Conservation (phyloP, 2,329 filamentous ascomycete genomes). For the Nemania abortiva region DNA sequence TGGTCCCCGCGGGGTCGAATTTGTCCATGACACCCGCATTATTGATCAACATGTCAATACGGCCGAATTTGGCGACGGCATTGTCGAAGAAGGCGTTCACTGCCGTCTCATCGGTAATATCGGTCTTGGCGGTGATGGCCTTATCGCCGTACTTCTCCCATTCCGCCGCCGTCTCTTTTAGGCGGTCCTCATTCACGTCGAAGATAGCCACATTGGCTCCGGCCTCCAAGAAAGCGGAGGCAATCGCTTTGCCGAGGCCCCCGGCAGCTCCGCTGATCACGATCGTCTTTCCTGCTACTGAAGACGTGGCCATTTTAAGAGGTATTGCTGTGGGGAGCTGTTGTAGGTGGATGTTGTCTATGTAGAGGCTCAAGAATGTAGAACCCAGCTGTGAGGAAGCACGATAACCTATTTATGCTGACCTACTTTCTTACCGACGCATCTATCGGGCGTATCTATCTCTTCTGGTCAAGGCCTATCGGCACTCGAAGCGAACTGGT, state of each 20-base stretch:
- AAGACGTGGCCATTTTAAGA: slow-evolving; percentile 25
- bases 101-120: slow-evolving; percentile 51
- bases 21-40: slow-evolving; percentile 69
- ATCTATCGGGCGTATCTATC: background rate
- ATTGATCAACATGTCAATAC: slow-evolving; percentile 70
- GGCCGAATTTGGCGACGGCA: slow-evolving; percentile 52
- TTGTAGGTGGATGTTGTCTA: slow-evolving; percentile 10
- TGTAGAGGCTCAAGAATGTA: background rate
- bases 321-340: background rate
- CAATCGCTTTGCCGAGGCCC: slow-evolving; percentile 53
- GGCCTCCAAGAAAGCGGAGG: slow-evolving; percentile 49
- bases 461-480: background rate
- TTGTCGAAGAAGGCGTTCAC: slow-evolving; percentile 49
- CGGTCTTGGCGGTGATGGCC: slow-evolving; percentile 46
- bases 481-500: background rate
- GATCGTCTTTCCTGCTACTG: slow-evolving; percentile 40
- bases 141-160: slow-evolving; percentile 33
- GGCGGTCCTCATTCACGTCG: slow-evolving; percentile 51
- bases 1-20: slow-evolving; percentile 64
- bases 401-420: slow-evolving; percentile 1
- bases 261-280: slow-evolving; percentile 52
- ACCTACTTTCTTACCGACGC: background rate
- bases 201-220: slow-evolving; percentile 53
- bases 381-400: background rate
- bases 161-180: slow-evolving; percentile 37